Base-by-base conservation (phyloP, 225 moss, liverwort and hornwort genomes). In the Sphagnum contortum region DNA sequence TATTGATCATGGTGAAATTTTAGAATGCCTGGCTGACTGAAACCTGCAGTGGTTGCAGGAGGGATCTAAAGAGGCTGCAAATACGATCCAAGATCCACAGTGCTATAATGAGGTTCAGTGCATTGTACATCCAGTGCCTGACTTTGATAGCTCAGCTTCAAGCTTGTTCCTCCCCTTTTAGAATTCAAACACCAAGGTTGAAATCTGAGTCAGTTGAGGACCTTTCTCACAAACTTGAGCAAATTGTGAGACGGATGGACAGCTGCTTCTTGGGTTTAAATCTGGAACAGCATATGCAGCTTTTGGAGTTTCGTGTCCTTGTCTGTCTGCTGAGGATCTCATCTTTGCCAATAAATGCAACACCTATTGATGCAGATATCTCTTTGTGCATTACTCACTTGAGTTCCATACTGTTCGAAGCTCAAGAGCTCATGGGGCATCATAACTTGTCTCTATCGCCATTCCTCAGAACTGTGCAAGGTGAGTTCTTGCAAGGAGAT, bases 41-140 rank as follows among this genome's bases (percentile, higher is more conserved):
- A 52, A 5, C 52, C 52, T 10, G 5, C 83, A 87, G 87, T 72
- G 78, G 75, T 46, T 87, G 87, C 80, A 83, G 83, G 80, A 83
- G 71, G 65, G 83, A 83, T 45, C 62, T 87, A 7, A 83, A 72
- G 65, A 57, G 61, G 65, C 64, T 87, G 46, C 75, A 76, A 62
- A 73, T 75, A 57, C 75, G 73, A 68, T 68, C 63, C 45, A 5
- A 55, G 14, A 57, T 66, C 52, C 65, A 59, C 12, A 63, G 63
- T 49, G 75, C 76, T 47, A 73, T 70, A 6, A 66, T 78, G 65
- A 74, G 73, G 71, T 87, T 78, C 49, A 73, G 61, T 50, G 71
- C 64, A 55, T 55, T 87, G 8, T 87, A 87, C 59, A 3, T 83
- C 45, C 62, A 69, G 47, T 87, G 83, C 67, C 75, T 83, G n/a